Evolutionary conservation across 805 yeast genomes (phyloP).

Genomic region (Pichia californica): DNA sequence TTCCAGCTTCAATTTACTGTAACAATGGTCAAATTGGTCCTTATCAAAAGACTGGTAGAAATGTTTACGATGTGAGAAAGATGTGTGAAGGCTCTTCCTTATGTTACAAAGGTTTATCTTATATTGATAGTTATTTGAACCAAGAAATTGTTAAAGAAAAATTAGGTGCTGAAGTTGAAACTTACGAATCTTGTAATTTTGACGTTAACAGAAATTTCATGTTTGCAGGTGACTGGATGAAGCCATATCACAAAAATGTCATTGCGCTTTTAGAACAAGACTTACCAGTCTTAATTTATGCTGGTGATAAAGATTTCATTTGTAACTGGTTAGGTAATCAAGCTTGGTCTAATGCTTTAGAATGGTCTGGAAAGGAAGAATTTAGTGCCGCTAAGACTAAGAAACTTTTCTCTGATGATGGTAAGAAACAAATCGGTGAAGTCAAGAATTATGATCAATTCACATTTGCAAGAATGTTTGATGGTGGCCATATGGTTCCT

Average conservation of each 20-base stretch:
- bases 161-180: constrained; percentile 49
- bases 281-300: constrained; percentile 78
- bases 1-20: constrained; percentile 59
- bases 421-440: constrained; percentile 50
- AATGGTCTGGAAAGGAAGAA: constrained; percentile 47
- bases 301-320: constrained; percentile 92
- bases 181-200: constrained; percentile 46
- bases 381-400: constrained; percentile 23
- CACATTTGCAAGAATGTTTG: constrained; percentile 69
- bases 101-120: constrained; percentile 47
- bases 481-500: constrained; percentile 93
- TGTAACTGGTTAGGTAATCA: constrained; percentile 91
- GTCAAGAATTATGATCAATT: constrained; percentile 65
- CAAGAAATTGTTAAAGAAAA: constrained; percentile 45
- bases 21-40: constrained; percentile 57
- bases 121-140: constrained; percentile 47
- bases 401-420: constrained; percentile 26
- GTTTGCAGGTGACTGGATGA: constrained; percentile 59
- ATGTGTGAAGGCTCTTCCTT: constrained; percentile 44
- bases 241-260: constrained; percentile 54
- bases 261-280: constrained; percentile 56
- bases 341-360: constrained; percentile 69
- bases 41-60: constrained; percentile 50
- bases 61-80: constrained; percentile 59
- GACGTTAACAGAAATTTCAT: constrained; percentile 43